A percentile compares a stretch with the other conserved stretches of the same genome.
These are phyloP conservation scores for Knufia fluminis DNA, from an alignment of 2,329 filamentous ascomycete species.

Conservation along the genomic window DNA sequence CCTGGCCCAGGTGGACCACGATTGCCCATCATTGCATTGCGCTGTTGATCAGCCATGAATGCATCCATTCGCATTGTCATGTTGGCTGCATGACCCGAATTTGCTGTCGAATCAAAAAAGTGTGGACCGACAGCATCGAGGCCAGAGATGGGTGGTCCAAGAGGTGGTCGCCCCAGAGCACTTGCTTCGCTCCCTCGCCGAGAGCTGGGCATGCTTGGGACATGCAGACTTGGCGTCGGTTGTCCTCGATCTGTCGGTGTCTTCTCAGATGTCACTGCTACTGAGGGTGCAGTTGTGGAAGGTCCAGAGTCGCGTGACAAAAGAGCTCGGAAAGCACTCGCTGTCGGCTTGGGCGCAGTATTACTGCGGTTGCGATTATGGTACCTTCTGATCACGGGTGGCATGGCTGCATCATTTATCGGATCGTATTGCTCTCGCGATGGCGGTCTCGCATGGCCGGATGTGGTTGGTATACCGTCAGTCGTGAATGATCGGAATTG, in stretches of 20 bases:
- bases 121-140: conserved; percentile 30
- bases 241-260: conserved; percentile 16
- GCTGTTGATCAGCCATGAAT: conserved; percentile 55
- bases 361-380: conserved; percentile 85
- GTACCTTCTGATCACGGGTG: conserved; percentile 46
- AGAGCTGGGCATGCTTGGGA: conserved; percentile 32
- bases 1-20: not conserved
- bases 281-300: conserved; percentile 19
- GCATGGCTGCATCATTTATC: conserved; percentile 36
- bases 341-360: conserved; percentile 64
- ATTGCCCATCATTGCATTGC: conserved; percentile 4
- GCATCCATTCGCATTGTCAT: conserved; percentile 93
- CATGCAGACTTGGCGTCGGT: conserved; percentile 29
- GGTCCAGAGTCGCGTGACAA: conserved; percentile 39
- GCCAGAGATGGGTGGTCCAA: conserved; percentile 27
- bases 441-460: conserved; percentile 11
- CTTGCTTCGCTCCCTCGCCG: conserved; percentile 41
- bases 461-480: conserved; percentile 25
- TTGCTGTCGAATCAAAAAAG: conserved; percentile 65
- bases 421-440: conserved; percentile 24
- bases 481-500: conserved; percentile 28
- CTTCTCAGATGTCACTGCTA: conserved; percentile 18
- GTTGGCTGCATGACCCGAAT: conserved; percentile 54
- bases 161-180: conserved; percentile 38
- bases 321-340: conserved; percentile 69